These are phyloP conservation scores for Dryas drummondii DNA, from an alignment of 306 rosid genomes.

Conservation along the genomic window DNA sequence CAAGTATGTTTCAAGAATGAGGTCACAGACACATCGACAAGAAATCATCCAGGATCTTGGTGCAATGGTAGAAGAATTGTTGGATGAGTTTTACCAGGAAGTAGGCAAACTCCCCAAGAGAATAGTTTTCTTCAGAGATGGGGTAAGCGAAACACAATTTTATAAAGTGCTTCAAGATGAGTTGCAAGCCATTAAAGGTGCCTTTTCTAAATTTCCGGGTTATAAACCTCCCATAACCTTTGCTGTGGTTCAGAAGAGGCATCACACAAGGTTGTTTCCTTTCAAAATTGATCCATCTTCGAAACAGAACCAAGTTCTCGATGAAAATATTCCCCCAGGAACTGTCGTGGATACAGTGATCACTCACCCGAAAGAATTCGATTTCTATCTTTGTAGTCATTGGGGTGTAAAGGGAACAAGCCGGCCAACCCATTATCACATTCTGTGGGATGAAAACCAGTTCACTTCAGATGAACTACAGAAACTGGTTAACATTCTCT, in stretches of 20 bases:
- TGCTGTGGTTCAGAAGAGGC: conserved; percentile 94
- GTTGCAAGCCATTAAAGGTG: conserved; percentile 66
- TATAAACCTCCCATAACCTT: conserved; percentile 78
- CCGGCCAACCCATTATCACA: conserved; percentile 92
- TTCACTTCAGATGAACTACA: conserved; percentile 94
- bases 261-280: conserved; percentile 93
- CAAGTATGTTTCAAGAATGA: conserved; percentile 89
- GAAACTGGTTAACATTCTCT: conserved; percentile 76
- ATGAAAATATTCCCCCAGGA: conserved; percentile 87
- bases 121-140: conserved; percentile 90
- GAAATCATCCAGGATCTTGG: conserved; percentile 87
- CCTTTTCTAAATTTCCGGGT: conserved; percentile 59
- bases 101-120: conserved; percentile 73
- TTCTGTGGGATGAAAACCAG: conserved; percentile 82
- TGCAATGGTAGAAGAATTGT: conserved; percentile 81
- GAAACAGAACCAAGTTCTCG: conserved; percentile 41
- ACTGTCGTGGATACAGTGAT: conserved; percentile 96
- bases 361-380: conserved; percentile 91
- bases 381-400: conserved; percentile 93
- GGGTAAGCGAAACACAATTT: conserved; percentile 97
- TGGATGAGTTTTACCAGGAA: conserved; percentile 73
- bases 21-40: conserved; percentile 96
- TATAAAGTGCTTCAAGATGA: conserved; percentile 79
- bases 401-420: conserved; percentile 99
- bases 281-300: conserved; percentile 56